Conservation (phyloP, 805 yeast genomes). For the Naumovozyma castellii region DNA sequence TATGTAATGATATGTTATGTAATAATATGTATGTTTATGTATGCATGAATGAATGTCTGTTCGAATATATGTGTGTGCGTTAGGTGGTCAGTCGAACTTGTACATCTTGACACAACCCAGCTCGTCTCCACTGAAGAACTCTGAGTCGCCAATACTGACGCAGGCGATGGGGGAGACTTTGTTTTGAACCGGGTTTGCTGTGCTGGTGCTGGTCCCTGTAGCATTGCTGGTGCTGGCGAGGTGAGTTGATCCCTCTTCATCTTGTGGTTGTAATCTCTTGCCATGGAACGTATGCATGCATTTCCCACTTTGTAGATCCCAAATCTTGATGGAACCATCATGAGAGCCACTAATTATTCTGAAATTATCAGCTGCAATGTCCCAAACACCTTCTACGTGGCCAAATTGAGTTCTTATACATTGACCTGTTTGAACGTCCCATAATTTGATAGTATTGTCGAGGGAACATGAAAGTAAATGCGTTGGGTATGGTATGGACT, state of each 20-base stretch:
- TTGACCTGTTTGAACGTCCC: slow-evolving; percentile 82
- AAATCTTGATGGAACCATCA: slow-evolving; percentile 80
- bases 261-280: slow-evolving; percentile 10
- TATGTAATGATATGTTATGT: neutral
- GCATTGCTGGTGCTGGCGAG: neutral
- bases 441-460: slow-evolving; percentile 85
- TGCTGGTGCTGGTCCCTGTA: neutral
- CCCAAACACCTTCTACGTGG: slow-evolving; percentile 97
- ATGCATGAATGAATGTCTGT: no score
- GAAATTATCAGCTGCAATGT: slow-evolving; percentile 90
- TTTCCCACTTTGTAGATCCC: slow-evolving; percentile 93
- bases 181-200: slow-evolving; percentile 2
- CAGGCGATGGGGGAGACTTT: slow-evolving; percentile 36
- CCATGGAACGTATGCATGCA: slow-evolving; percentile 90
- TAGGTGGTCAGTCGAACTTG: slow-evolving; percentile 45
- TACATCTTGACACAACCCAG: slow-evolving; percentile 79
- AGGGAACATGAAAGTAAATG: slow-evolving; percentile 79
- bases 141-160: slow-evolving; percentile 81
- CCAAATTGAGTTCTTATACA: slow-evolving; percentile 94
- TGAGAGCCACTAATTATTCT: slow-evolving; percentile 92
- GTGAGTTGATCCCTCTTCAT: neutral
- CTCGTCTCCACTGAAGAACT: slow-evolving; percentile 85
- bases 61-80: no score
- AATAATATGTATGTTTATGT: neutral
- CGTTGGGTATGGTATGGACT: slow-evolving; percentile 48